phyloP scores from a whole-genome alignment of 2,329 filamentous ascomycete species.

The Stachybotrys echinatus region DNA sequence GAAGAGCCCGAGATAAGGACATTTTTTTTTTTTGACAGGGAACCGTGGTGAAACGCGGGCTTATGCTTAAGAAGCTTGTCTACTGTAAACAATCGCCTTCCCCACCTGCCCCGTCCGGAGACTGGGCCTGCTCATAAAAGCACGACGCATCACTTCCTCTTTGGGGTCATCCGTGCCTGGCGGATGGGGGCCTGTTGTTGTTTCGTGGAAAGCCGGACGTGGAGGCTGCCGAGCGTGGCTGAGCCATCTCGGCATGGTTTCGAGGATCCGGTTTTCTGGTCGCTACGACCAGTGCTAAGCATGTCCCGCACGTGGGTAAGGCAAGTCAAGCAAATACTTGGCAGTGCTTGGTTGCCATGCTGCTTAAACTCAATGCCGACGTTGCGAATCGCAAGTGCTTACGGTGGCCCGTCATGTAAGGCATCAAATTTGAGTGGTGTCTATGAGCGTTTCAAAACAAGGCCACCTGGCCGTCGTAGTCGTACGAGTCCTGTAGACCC shows the following conservation, averaged over 20 bases:
- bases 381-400: background rate
- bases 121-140: background rate
- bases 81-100: background rate
- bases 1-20: background rate
- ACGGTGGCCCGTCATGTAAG: too few relatives aligned
- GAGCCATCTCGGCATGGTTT: background rate
- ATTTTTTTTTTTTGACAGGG: background rate
- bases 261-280: background rate
- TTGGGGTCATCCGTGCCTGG: background rate
- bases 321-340: background rate
- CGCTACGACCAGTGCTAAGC: background rate
- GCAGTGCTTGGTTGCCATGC: background rate
- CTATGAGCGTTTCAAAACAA: too few relatives aligned
- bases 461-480: too few relatives aligned
- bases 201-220: background rate
- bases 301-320: background rate
- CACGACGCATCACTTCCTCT: background rate
- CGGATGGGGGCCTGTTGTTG: background rate
- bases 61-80: background rate
- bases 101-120: background rate
- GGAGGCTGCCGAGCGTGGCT: background rate
- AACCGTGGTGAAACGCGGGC: background rate
- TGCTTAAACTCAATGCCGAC: background rate
- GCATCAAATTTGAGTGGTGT: too few relatives aligned
- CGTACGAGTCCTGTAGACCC: too few relatives aligned